Evolutionary conservation across 257 asterid species (phyloP), one percentile per base, ranked within the genome.

Genomic region (Gentiana straminea): DNA sequence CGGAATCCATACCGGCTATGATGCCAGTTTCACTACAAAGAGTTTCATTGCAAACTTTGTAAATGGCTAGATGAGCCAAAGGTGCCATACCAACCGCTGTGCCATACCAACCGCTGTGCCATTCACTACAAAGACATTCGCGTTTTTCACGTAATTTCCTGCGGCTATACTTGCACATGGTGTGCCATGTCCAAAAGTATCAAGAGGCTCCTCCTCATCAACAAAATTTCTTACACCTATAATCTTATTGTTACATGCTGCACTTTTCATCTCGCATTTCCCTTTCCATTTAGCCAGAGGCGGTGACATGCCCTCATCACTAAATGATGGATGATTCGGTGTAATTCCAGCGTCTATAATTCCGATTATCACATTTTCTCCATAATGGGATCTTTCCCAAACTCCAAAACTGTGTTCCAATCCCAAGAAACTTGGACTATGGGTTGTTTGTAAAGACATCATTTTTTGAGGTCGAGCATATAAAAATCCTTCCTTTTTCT

Each of bases 81-180:
- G 88, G 84, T 0, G 84, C 82, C 1, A 73, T 51, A 0, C 88
- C 88, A 3, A 37, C 68, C 1, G 88, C 81, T 1, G 82, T 78
- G 35, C 88, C 84, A 73, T 51, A 0, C 88, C 88, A 3, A 37
- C 68, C 1, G 88, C 81, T 1, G 82, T 78, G 35, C 88, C 84
- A 5, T 43, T 0, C 34, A n/a, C n/a, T n/a, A n/a, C n/a, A n/a
- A n/a, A n/a, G 46, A 41, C 46, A 41, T 41, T 41, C 7, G 46
- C 46, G 9, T 41, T 41, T 41, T 41, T 10, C 46, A 77, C 84
- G 6, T 69, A 67, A 36, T 36, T 65, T 5, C 88, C 88, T 0
- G 78, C 88, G 4, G 84, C 84, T 2, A 75, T 81, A 67, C 88
- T 62, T 0, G 88, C 69, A 0, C 80, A 75, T 65, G 75, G 82